phyloP scores from a whole-genome alignment of 768 basidiomycete species.

The Russula ochroleuca region DNA sequence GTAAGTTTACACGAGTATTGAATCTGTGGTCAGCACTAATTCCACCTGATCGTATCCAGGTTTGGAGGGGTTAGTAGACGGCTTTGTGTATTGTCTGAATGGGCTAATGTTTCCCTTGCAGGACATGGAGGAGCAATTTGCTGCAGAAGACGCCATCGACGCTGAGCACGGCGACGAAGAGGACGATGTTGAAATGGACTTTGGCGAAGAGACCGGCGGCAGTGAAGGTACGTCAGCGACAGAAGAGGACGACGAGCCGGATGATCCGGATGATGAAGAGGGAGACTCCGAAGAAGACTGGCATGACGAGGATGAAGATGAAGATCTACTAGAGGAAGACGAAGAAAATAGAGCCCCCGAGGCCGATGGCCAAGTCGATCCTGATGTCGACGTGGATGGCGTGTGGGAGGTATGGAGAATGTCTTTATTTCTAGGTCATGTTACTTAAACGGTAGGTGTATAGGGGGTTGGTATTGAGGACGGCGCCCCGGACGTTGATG shows the following conservation, averaged over 20 bases:
- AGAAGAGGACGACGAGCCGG: slow-evolving; percentile 65
- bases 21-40: slow-evolving; percentile 7
- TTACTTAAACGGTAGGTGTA: neutral
- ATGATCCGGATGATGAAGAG: slow-evolving; percentile 55
- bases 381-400: slow-evolving; percentile 40
- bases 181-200: slow-evolving; percentile 85
- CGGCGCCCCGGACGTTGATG: slow-evolving; percentile 36
- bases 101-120: slow-evolving; percentile 34
- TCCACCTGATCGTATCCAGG: slow-evolving; percentile 32
- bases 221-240: slow-evolving; percentile 78
- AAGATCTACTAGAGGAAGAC: slow-evolving; percentile 45
- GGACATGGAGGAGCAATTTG: slow-evolving; percentile 84
- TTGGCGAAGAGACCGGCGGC: slow-evolving; percentile 75
- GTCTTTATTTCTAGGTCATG: neutral
- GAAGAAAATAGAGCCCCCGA: slow-evolving; percentile 37
- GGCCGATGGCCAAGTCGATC: slow-evolving; percentile 38
- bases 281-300: slow-evolving; percentile 60
- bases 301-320: slow-evolving; percentile 63
- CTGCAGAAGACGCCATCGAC: slow-evolving; percentile 71
- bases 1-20: slow-evolving; percentile 42
- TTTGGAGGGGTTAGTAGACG: slow-evolving; percentile 70
- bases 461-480: slow-evolving; percentile 38
- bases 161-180: slow-evolving; percentile 79
- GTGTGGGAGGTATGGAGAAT: slow-evolving; percentile 38
- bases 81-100: slow-evolving; percentile 8